phyloP scores from a whole-genome alignment of 2,329 filamentous ascomycete species.

The Trichoderma asperellum region DNA sequence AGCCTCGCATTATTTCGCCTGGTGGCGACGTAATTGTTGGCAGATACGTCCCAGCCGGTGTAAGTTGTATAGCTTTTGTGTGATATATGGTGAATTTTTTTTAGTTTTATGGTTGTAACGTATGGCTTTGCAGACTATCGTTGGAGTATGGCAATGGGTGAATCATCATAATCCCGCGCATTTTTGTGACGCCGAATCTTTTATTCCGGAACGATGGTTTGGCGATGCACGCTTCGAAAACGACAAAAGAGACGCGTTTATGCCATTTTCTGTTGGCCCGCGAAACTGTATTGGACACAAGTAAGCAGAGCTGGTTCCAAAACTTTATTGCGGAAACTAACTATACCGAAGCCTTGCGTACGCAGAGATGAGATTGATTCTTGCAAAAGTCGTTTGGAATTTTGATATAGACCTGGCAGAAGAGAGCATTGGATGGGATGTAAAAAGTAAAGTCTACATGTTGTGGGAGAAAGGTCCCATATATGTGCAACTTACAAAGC shows the following conservation, averaged over 20 bases:
- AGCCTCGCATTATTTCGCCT: slow-evolving; percentile 40
- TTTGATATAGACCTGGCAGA: slow-evolving; percentile 38
- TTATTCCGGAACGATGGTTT: slow-evolving; percentile 46
- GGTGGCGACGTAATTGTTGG: slow-evolving; percentile 39
- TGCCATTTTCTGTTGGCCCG: slow-evolving; percentile 40
- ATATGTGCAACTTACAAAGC: background rate
- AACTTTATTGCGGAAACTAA: background rate
- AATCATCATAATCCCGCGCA: slow-evolving; percentile 40
- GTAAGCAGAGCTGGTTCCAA: slow-evolving; percentile 31
- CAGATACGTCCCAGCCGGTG: slow-evolving; percentile 40
- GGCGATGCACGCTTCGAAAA: slow-evolving; percentile 32
- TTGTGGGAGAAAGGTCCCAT: slow-evolving; percentile 27
- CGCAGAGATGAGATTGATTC: slow-evolving; percentile 38
- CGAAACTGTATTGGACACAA: slow-evolving; percentile 41
- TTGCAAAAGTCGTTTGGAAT: slow-evolving; percentile 36
- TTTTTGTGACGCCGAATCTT: slow-evolving; percentile 41
- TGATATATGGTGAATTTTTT: background rate
- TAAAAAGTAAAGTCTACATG: slow-evolving; percentile 11
- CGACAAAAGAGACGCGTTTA: slow-evolving; percentile 35
- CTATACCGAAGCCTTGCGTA: slow-evolving; percentile 37
- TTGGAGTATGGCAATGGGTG: slow-evolving; percentile 44
- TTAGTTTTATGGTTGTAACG: background rate
- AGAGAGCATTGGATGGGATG: slow-evolving; percentile 24
- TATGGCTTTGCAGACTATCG: slow-evolving; percentile 31
- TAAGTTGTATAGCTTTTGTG: slow-evolving; percentile 30